Evolutionary conservation across 1,284 basidiomycete genomes (phyloP), one percentile per base, ranked within the genome.

Genomic region (Malassezia arunalokei): DNA sequence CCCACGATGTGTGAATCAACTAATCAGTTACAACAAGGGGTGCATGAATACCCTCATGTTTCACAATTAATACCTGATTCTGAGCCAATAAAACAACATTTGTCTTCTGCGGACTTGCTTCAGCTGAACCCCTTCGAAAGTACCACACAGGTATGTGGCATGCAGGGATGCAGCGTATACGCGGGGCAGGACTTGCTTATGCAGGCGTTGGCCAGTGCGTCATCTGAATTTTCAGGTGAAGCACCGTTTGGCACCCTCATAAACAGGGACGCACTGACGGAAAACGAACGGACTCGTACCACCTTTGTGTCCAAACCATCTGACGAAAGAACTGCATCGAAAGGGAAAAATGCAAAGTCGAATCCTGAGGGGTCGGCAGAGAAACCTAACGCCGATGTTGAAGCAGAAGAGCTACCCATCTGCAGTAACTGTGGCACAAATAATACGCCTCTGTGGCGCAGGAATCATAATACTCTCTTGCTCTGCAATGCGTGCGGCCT

Each of bases 401-500:
- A 24, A 24, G 6, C 15, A 6, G 43, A 58, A 9, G 51, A 50
- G 2, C 41, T 41, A 28, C 59, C 60, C 9, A 52, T 60, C 24
- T 71, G 68, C 56, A 65, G 65, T 51, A 71, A 71, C 45, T 71
- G 68, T 41, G 66, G 66, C 5, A 65, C 66, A 11, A 63, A 60
- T 6, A 60, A 59, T 8, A 71, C 68, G 2, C 68, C 68, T 9
- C 56, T 71, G 8, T 71, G 68, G 68, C 54, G 68, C 37, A 43
- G 68, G 15, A 65, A 67, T 39, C 59, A 64, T 2, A 64, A 71
- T 47, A 60, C 63, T 27, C 44, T 61, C 30, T 51, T 71, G 39
- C 61, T 69, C 11, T 71, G 68, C 60, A 71, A 71, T 45, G 68
- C 68, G 0, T 71, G 68, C 40, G 68, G 68, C 8, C 59, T 71